Conservation (phyloP, 2,329 filamentous ascomycete genomes). For the Geosmithia morbida region DNA sequence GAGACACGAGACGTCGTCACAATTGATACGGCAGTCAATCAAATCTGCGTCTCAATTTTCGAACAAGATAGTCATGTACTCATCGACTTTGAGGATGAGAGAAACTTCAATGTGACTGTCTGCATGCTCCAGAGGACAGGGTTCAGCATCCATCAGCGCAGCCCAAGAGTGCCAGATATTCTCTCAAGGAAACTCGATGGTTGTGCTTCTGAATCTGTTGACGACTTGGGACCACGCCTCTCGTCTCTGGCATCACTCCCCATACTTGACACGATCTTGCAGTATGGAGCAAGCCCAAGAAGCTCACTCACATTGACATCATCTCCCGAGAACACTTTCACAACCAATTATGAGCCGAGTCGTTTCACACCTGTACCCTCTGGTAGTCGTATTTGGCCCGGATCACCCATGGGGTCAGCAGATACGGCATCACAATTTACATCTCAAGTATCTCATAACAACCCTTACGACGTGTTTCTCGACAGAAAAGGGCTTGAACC, state of each 20-base stretch:
- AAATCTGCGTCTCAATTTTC: constrained; percentile 12
- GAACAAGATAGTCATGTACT: constrained; percentile 10
- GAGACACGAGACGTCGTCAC: constrained; percentile 7
- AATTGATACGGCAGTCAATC: constrained; percentile 6
- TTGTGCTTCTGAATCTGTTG: background rate
- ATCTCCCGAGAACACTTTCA: background rate
- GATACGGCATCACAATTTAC: background rate
- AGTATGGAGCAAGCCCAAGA: background rate
- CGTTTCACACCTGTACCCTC: background rate
- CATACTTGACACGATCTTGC: background rate
- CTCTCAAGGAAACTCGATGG: background rate
- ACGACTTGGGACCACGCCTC: constrained; percentile 7
- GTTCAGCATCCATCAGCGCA: constrained; percentile 8
- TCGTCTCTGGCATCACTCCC: constrained; percentile 10
- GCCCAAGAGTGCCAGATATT: background rate
- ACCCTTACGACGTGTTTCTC: constrained; percentile 10
- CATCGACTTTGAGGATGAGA: constrained; percentile 12
- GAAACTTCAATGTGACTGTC: constrained; percentile 17
- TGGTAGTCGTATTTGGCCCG: background rate
- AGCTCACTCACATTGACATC: too few relatives aligned
- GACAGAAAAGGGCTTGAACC: constrained; percentile 3
- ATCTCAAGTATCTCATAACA: constrained; percentile 5
- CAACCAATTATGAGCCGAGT: background rate
- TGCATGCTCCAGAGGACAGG: constrained; percentile 16
- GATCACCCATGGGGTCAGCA: background rate